phyloP scores from a whole-genome alignment of 129 eudicot species.

The Ambrosia artemisiifolia region DNA sequence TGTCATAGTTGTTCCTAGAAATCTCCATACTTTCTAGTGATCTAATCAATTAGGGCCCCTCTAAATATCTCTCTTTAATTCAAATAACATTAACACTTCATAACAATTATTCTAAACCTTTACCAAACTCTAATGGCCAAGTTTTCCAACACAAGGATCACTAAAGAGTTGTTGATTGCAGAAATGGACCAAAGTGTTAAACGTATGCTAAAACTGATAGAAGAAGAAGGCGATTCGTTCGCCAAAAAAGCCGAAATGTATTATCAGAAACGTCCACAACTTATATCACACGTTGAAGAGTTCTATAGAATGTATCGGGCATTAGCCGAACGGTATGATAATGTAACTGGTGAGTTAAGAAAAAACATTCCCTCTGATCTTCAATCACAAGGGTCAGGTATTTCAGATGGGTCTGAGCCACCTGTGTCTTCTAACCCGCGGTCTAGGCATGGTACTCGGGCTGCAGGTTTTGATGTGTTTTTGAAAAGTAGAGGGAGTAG shows the following conservation, averaged over 20 bases:
- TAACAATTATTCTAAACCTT: slow-evolving; percentile 13
- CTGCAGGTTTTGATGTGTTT: slow-evolving; percentile 79
- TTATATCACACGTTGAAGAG: slow-evolving; percentile 69
- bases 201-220: slow-evolving; percentile 82
- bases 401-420: slow-evolving; percentile 66
- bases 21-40: slow-evolving; percentile 34
- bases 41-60: slow-evolving; percentile 34
- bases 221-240: slow-evolving; percentile 85
- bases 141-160: slow-evolving; percentile 27
- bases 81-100: slow-evolving; percentile 1
- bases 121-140: slow-evolving; percentile 15
- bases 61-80: slow-evolving; percentile 12
- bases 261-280: slow-evolving; percentile 75
- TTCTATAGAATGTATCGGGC: slow-evolving; percentile 78
- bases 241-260: slow-evolving; percentile 95
- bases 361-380: slow-evolving; percentile 66
- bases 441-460: slow-evolving; percentile 52
- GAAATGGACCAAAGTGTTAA: slow-evolving; percentile 88
- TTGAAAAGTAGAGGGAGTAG: slow-evolving; percentile 56
- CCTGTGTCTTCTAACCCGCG: slow-evolving; percentile 44
- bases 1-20: slow-evolving; percentile 40
- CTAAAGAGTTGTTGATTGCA: slow-evolving; percentile 42
- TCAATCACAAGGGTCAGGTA: slow-evolving; percentile 67
- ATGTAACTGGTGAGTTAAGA: slow-evolving; percentile 70
- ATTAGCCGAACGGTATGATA: slow-evolving; percentile 79